A percentile compares a stretch with the other conserved stretches of the same genome.
Evolutionary conservation across 441 rosid species (phyloP).

Genomic region (Kokia cookei): DNA sequence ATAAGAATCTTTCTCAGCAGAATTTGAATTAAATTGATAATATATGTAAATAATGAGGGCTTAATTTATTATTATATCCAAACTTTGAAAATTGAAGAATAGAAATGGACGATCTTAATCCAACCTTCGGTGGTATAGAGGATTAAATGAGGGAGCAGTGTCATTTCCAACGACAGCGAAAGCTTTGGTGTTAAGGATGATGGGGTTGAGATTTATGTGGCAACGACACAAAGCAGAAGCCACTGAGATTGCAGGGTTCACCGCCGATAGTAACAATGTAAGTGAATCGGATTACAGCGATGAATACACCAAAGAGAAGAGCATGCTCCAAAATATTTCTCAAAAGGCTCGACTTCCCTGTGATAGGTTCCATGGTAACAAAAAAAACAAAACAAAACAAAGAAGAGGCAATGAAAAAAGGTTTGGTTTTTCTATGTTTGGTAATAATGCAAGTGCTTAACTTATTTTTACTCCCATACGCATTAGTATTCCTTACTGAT

Average conservation of each 20-base stretch:
- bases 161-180: conserved; percentile 31
- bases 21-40: too few species aligned
- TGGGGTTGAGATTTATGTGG: conserved; percentile 59
- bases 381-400: neutral
- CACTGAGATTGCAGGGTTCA: conserved; percentile 71
- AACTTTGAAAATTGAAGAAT: conserved; percentile 75
- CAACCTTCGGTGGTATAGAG: conserved; percentile 55
- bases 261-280: conserved; percentile 80
- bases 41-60: too few species aligned
- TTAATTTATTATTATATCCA: conserved; percentile 8
- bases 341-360: conserved; percentile 47
- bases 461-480: too few species aligned
- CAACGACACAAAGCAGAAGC: conserved; percentile 79
- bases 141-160: conserved; percentile 19
- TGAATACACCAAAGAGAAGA: conserved; percentile 56
- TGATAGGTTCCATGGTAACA: conserved; percentile 44
- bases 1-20: too few species aligned
- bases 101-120: conserved; percentile 57
- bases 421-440: too few species aligned
- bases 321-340: conserved; percentile 39
- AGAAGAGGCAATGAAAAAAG: neutral
- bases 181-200: conserved; percentile 27
- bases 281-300: conserved; percentile 65
- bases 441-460: too few species aligned
- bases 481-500: too few species aligned